These are phyloP conservation scores for Triticum monococcum DNA, from an alignment of 176 grass and related monocot species.

Conservation along the genomic window DNA sequence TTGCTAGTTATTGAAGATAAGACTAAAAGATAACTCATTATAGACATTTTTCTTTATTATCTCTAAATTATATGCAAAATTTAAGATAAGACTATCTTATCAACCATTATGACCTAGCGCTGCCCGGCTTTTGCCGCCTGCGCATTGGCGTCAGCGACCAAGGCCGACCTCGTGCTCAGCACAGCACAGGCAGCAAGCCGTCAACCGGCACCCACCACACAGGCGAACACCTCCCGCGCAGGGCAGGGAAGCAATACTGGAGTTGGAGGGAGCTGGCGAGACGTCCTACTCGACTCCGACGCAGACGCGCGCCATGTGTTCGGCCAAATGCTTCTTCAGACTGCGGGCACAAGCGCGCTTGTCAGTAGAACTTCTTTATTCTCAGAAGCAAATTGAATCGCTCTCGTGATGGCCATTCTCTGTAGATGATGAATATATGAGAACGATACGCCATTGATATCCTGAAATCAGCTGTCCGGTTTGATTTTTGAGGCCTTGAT, in stretches of 20 bases:
- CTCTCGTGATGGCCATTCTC: not conserved
- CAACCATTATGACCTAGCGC: no score
- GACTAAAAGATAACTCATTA: no score
- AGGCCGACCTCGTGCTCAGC: not conserved
- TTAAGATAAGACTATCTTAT: no score
- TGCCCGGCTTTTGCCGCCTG: not conserved
- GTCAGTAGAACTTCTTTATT: not conserved
- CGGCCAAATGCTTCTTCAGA: conserved; percentile 16
- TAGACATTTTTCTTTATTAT: no score
- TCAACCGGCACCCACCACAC: not conserved
- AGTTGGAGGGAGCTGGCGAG: not conserved
- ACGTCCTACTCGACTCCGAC: not conserved
- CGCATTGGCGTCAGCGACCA: not conserved
- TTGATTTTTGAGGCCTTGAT: not conserved
- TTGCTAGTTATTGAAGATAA: no score
- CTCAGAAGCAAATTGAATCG: not conserved
- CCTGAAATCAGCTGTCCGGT: not conserved
- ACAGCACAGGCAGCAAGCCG: not conserved
- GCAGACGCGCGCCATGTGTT: not conserved
- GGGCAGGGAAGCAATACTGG: not conserved
- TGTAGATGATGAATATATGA: not conserved
- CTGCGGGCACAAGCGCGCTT: not conserved
- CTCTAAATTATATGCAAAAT: no score
- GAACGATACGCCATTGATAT: not conserved
- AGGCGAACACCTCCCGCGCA: no score